phyloP scores from a whole-genome alignment of 1,284 basidiomycete species.

The Psilocybe mexicana region DNA sequence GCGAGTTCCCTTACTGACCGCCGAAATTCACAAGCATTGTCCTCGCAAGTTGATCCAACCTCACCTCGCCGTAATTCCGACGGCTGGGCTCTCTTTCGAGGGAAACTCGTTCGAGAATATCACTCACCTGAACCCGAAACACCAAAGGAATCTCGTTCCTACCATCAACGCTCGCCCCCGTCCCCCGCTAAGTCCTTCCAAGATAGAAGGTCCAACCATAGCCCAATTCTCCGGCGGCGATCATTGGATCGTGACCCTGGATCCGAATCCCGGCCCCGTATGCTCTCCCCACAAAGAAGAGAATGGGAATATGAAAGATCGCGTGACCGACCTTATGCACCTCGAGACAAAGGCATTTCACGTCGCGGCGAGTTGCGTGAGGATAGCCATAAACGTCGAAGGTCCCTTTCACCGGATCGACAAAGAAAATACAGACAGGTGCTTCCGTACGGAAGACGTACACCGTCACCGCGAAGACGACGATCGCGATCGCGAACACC shows the following conservation, averaged over 20 bases:
- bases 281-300: not conserved
- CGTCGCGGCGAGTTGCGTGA: not conserved
- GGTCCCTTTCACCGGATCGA: not conserved
- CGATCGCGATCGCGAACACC: not conserved
- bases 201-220: not conserved
- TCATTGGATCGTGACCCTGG: not conserved
- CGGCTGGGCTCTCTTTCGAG: not conserved
- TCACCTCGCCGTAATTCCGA: constrained; percentile 4
- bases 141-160: not conserved
- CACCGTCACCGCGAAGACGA: not conserved
- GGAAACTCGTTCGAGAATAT: not conserved
- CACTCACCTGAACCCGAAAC: not conserved
- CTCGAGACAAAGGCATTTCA: not conserved
- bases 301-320: not conserved
- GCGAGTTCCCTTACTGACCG: not conserved
- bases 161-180: not conserved
- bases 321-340: not conserved
- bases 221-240: not conserved
- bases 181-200: not conserved
- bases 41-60: not conserved
- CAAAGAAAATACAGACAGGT: not conserved
- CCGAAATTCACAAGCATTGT: not conserved
- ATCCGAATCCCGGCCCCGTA: not conserved
- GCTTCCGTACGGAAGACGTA: not conserved
- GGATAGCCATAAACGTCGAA: not conserved